Conservation (phyloP, 345 rosid species). For the Eutrema yunnanense region DNA sequence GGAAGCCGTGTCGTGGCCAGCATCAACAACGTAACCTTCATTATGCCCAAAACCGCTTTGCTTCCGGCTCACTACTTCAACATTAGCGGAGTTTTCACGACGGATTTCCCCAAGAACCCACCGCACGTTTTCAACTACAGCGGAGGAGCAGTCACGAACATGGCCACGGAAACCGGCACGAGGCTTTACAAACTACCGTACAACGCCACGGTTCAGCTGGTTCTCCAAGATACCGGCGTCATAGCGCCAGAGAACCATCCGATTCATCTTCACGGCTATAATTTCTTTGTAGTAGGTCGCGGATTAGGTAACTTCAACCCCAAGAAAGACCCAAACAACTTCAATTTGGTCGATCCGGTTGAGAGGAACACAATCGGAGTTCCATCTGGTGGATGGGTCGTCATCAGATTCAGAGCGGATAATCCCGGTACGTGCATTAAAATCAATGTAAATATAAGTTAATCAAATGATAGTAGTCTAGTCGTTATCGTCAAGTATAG, state of each 20-base stretch:
- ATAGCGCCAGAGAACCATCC: conserved; percentile 87
- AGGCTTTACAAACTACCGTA: conserved; percentile 57
- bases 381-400: conserved; percentile 92
- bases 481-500: not conserved
- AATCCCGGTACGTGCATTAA: conserved; percentile 61
- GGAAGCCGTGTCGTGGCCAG: conserved; percentile 75
- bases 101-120: conserved; percentile 78
- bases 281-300: conserved; percentile 68
- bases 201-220: conserved; percentile 73
- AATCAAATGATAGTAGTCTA: not conserved
- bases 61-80: conserved; percentile 86
- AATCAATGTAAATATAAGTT: not conserved
- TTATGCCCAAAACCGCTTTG: conserved; percentile 71
- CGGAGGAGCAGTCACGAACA: conserved; percentile 48
- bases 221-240: conserved; percentile 81
- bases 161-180: conserved; percentile 58
- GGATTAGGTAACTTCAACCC: conserved; percentile 74
- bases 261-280: conserved; percentile 80
- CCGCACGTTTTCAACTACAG: conserved; percentile 55
- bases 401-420: conserved; percentile 79
- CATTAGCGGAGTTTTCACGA: conserved; percentile 69
- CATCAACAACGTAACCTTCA: conserved; percentile 75
- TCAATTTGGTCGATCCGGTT: conserved; percentile 85
- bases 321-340: conserved; percentile 51
- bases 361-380: conserved; percentile 93